phyloP scores from a whole-genome alignment of 441 rosid species.

The Pelargonium australe region DNA sequence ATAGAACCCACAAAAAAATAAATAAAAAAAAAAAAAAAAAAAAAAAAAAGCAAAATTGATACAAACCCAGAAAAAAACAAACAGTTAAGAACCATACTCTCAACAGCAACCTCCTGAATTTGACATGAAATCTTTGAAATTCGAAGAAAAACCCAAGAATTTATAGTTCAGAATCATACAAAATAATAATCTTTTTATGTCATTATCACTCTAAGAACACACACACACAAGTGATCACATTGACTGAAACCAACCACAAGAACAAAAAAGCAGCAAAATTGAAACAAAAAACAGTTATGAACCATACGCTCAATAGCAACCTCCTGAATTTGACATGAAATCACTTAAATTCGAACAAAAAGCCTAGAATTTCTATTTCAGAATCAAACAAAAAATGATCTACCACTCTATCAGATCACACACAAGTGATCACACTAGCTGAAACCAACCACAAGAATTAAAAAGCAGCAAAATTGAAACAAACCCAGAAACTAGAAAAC shows the following conservation, averaged over 20 bases:
- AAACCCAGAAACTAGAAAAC: background rate
- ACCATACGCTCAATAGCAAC: background rate
- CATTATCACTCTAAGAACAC: background rate
- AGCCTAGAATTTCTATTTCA: background rate
- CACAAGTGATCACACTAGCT: background rate
- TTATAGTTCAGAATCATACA: background rate
- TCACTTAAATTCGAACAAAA: background rate
- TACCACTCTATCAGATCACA: background rate
- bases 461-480: background rate
- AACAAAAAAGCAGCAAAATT: background rate
- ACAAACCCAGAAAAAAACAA: background rate
- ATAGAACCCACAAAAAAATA: too few species aligned
- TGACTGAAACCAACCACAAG: background rate
- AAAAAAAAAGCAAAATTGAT: background rate
- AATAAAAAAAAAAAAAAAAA: too few species aligned
- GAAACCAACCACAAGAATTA: background rate
- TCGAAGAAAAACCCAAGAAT: background rate
- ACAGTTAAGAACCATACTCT: background rate
- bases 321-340: background rate
- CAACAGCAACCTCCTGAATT: conserved; percentile 1
- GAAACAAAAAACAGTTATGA: background rate
- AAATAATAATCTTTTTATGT: background rate
- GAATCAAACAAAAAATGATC: background rate
- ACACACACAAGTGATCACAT: background rate
- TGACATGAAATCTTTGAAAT: background rate